Percentiles rank a stretch among this genome's conserved stretches.
Evolutionary conservation across 108 stramenopile genomes (phyloP).

Genomic region (Nitzschia putrida): DNA sequence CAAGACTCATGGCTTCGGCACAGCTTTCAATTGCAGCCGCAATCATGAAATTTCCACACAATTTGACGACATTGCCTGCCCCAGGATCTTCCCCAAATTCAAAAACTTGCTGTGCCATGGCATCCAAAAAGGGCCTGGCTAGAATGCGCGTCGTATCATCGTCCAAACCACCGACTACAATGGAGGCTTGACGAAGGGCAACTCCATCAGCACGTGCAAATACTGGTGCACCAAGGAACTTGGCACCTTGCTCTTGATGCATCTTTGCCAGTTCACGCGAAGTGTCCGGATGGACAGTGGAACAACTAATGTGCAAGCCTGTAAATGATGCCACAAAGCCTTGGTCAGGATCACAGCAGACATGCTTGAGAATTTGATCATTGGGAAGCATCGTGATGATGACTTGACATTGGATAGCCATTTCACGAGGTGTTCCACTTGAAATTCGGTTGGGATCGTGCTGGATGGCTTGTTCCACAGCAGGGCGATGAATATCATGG

Average conservation of each 20-base stretch:
- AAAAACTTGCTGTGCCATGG: neutral
- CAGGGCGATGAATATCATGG: neutral
- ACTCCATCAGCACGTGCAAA: conserved; percentile 1
- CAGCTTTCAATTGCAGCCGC: neutral
- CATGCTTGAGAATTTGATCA: neutral
- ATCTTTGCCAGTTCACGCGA: neutral
- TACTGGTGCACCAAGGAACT: neutral
- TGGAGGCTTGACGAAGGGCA: neutral
- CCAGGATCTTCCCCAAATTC: neutral
- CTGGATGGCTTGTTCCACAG: neutral
- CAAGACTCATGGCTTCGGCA: neutral
- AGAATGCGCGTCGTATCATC: neutral
- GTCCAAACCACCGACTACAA: neutral
- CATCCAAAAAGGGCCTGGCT: neutral
- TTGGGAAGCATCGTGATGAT: neutral
- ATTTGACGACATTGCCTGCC: neutral
- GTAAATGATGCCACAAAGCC: neutral
- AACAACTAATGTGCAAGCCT: conserved; percentile 2
- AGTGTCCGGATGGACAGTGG: neutral
- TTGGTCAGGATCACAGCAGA: neutral
- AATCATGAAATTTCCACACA: conserved; percentile 1
- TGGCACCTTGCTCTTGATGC: neutral
- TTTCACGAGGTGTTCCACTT: neutral
- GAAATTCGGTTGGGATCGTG: neutral
- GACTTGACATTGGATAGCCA: neutral